A percentile compares a stretch with the other conserved stretches of the same genome.
phyloP scores from a whole-genome alignment of 495 filamentous ascomycete species.

The Platismatia glauca region DNA sequence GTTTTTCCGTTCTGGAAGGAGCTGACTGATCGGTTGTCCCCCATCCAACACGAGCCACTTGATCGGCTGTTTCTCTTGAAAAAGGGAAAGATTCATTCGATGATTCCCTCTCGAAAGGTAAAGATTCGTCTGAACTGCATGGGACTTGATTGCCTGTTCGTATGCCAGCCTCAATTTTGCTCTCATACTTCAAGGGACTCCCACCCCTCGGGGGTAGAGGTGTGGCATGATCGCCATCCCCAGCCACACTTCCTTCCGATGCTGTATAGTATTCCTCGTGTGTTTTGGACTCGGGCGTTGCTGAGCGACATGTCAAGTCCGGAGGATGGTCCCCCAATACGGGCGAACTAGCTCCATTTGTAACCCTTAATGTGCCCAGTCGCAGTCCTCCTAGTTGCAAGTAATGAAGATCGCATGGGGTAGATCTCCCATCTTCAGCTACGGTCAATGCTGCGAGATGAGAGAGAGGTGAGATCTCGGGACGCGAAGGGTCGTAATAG shows the following conservation, averaged over 20 bases:
- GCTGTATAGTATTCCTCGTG: slow-evolving; percentile 19
- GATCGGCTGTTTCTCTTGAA: background rate
- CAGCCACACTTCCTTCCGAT: slow-evolving; percentile 15
- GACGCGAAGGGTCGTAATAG: slow-evolving; percentile 21
- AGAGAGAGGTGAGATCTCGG: slow-evolving; percentile 21
- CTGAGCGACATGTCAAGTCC: background rate
- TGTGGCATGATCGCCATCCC: slow-evolving; percentile 1
- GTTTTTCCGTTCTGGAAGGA: background rate
- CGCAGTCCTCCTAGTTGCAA: slow-evolving; percentile 43
- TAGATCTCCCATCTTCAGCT: slow-evolving; percentile 26
- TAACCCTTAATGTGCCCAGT: slow-evolving; percentile 41
- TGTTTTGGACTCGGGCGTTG: slow-evolving; percentile 5
- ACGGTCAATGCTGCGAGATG: slow-evolving; percentile 19
- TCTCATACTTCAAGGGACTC: background rate
- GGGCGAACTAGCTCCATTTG: slow-evolving; percentile 40
- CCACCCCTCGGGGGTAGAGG: background rate
- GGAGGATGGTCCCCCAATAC: slow-evolving; percentile 33
- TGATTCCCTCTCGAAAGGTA: background rate
- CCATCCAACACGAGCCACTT: background rate
- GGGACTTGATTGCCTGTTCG: background rate
- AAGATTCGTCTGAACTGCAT: background rate
- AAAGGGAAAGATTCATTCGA: background rate
- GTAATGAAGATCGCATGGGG: slow-evolving; percentile 38
- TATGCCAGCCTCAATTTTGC: background rate
- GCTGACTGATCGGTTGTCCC: background rate